A percentile compares a stretch with the other conserved stretches of the same genome.
These are phyloP conservation scores for Talaromyces sp. DNA, from an alignment of 2,329 filamentous ascomycete species.

Conservation along the genomic window DNA sequence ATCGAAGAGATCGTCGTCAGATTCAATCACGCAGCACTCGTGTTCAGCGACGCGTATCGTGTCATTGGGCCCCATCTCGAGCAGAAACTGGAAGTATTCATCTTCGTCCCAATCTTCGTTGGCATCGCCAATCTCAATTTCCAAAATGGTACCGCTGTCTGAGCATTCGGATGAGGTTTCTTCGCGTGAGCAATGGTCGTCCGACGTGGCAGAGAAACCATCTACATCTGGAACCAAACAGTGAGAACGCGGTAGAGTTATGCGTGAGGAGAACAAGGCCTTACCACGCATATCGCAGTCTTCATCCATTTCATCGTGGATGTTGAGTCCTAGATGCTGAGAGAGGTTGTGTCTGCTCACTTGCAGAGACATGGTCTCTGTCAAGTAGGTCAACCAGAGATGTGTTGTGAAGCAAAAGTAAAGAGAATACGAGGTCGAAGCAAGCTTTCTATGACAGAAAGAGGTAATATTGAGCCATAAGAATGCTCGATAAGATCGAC, in stretches of 20 bases:
- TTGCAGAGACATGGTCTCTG: not conserved
- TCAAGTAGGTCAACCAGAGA: too few relatives aligned
- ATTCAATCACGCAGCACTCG: not conserved
- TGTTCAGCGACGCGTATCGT: not conserved
- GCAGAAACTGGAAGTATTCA: not conserved
- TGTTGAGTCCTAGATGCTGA: not conserved
- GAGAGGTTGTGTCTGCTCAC: not conserved
- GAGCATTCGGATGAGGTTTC: not conserved
- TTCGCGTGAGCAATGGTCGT: not conserved
- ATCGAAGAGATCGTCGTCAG: not conserved
- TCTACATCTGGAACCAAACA: not conserved
- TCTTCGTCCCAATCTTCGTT: not conserved
- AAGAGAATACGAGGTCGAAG: not conserved
- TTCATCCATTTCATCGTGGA: not conserved
- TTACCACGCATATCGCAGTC: not conserved
- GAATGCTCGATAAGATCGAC: too few relatives aligned
- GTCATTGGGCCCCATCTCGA: not conserved
- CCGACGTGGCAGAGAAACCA: not conserved
- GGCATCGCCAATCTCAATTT: not conserved
- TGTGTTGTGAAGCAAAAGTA: not conserved
- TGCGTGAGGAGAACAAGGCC: not conserved
- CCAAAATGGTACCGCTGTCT: not conserved
- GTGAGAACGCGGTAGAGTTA: not conserved
- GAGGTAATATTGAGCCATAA: not conserved
- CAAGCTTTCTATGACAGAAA: not conserved